Base-by-base conservation (phyloP, 257 asterid species). In the Fraxinus cuspidata region DNA sequence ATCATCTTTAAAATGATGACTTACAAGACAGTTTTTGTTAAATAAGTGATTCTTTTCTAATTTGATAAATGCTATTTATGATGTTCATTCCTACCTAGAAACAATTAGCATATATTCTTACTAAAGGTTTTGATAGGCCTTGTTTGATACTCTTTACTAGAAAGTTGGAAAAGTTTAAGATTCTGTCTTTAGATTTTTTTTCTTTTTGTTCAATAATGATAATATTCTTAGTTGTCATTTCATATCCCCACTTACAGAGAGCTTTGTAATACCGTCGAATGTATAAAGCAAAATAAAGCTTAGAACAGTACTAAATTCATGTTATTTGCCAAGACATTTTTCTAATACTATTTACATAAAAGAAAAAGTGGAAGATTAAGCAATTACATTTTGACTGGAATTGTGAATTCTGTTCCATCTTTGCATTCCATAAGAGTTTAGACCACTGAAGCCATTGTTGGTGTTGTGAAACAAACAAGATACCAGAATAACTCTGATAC, bases 381-480 rank as follows among this genome's bases (percentile, higher is more conserved):
- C 25, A n/a, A 53, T 19, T 53, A 53, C 64, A 53, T 7, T 18
- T 53, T n/a, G 64, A 4, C 64, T 53, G 3, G 29, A 56, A 18
- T 53, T 18, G 8, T 6, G 3, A 53, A 7, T 56, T 21, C 29
- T 2, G 11, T 56, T 19, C 23, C 66, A 1, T 56, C 66, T 56
- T 56, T 29, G 1, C 66, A 56, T 56, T 56, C 29, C 4, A 56
- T 6, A 15, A 21, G 65, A n/a, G 27, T 56, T 56, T 56, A 29
- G 66, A 70, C 77, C 15, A 75, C 76, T 29, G 35, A 28, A 5
- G 69, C 67, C 80, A 80, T 74, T 8, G 73, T 53, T 3, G 77
- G 83, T n/a, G n/a, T n/a, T n/a, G n/a, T n/a, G n/a, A n/a, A n/a
- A n/a, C n/a, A n/a, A n/a, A n/a, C n/a, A n/a, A n/a, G n/a, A n/a